These are phyloP conservation scores for Globisporangium cylindrosporum DNA, from an alignment of 352 stramenopile genomes.

Conservation along the genomic window DNA sequence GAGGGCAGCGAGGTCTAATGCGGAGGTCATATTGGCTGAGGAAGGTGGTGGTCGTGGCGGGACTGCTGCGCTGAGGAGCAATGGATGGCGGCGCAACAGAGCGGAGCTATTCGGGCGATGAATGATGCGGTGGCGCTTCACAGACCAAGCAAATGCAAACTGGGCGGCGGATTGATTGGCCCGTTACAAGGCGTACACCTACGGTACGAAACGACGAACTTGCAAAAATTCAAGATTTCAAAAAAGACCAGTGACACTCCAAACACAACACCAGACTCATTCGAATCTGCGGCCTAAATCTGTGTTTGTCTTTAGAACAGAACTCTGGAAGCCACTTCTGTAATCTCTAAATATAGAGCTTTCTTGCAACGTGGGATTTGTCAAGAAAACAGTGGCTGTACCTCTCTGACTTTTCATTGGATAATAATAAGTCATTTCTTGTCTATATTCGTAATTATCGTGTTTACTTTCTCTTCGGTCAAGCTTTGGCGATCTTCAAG, in stretches of 20 bases:
- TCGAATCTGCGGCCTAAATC: not conserved
- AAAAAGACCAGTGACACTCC: not conserved
- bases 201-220: not conserved
- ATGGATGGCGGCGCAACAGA: not conserved
- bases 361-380: not conserved
- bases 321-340: not conserved
- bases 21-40: not conserved
- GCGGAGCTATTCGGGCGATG: slow-evolving; percentile 1
- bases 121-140: not conserved
- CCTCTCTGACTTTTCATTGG: not conserved
- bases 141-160: slow-evolving; percentile 5
- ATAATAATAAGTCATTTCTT: not conserved
- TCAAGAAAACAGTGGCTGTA: not conserved
- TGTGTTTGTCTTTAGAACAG: not conserved
- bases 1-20: slow-evolving; percentile 35
- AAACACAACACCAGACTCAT: not conserved
- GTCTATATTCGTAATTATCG: not conserved
- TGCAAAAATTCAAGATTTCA: slow-evolving; percentile 7
- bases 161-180: not conserved
- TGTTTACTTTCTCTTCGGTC: not conserved
- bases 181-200: not conserved
- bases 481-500: slow-evolving; percentile 4
- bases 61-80: not conserved
- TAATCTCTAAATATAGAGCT: not conserved
- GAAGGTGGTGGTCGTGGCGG: not conserved